phyloP scores from a whole-genome alignment of 805 yeast genomes.

The Jamesozyma piceae region DNA sequence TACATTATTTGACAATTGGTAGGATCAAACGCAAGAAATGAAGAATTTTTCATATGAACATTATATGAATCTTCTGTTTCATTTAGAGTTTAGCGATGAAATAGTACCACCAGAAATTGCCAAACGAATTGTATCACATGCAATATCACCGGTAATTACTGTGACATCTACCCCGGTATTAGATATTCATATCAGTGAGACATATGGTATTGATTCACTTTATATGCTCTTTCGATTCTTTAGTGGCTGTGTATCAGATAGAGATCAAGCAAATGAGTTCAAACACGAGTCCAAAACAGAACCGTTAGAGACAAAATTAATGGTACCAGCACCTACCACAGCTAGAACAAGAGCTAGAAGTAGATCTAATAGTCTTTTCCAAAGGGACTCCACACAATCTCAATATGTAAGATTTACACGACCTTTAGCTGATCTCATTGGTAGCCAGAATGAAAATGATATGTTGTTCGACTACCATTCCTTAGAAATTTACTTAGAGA shows the following conservation, averaged over 20 bases:
- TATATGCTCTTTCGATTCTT: conserved; percentile 26
- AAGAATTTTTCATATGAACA: conserved; percentile 9
- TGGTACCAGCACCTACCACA: neutral
- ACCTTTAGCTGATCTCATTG: conserved; percentile 31
- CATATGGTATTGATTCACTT: conserved; percentile 22
- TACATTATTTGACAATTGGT: no score
- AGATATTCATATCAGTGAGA: conserved; percentile 22
- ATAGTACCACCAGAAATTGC: conserved; percentile 27
- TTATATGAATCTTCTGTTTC: conserved; percentile 24
- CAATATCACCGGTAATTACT: conserved; percentile 29
- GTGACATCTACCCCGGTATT: conserved; percentile 24
- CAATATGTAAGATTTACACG: conserved; percentile 44
- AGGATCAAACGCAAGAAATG: no score
- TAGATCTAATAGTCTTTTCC: conserved; percentile 27
- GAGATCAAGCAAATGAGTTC: conserved; percentile 26
- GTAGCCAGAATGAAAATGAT: conserved; percentile 21
- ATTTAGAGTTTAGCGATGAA: conserved; percentile 20
- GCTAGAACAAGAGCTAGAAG: conserved; percentile 11
- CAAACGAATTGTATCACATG: conserved; percentile 25
- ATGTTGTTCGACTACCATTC: conserved; percentile 31
- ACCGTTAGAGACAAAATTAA: neutral
- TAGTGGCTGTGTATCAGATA: conserved; percentile 29
- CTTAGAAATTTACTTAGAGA: conserved; percentile 30
- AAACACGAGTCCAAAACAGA: neutral
- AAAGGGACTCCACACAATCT: conserved; percentile 26